Evolutionary conservation across 345 rosid genomes (phyloP), one percentile per base, ranked within the genome.

Genomic region (Hirschfeldia incana): DNA sequence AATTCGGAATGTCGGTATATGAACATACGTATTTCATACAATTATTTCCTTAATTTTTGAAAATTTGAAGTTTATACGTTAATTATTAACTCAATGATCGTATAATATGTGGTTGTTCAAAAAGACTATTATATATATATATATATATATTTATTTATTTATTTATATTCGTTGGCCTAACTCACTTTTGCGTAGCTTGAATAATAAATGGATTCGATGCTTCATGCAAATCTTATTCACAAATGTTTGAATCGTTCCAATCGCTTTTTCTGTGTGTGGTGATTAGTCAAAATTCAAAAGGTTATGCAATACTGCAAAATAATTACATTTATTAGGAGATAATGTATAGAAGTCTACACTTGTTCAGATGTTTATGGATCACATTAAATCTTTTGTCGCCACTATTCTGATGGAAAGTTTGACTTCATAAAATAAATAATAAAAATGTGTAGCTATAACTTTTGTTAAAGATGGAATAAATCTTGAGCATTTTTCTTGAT

Each of bases 131-230:
- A 39, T 8, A 39, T 39, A 39, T 6, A 51, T n/a, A n/a, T n/a
- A n/a, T n/a, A n/a, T n/a, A n/a, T n/a, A n/a, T n/a, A n/a, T n/a
- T n/a, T n/a, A n/a, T n/a, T n/a, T 51, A 51, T 44, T 2, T 11
- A 11, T 15, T n/a, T 15, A 51, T 51, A 74, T 66, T 63, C 75
- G 75, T 62, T 51, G 65, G 53, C 80, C 69, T 63, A 77, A 77
- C 42, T 74, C 75, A 70, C 80, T 77, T 49, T 77, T 61, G 64
- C 75, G 33, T 49, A 49, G 68, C 49, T 76, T 49, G 70, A 62
- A 49, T 63, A 55, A 49, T 28, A 76, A 62, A 64, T 64, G 64
- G 65, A 70, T 63, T 70, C 65, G 80, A 77, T 70, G 32, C 71
- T 70, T 26, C 53, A 53, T 34, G 34, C 63, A 46, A 42, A 29